Evolutionary conservation across 768 basidiomycete genomes (phyloP), one percentile per base, ranked within the genome.

Genomic region (Daedaleopsis nitida): DNA sequence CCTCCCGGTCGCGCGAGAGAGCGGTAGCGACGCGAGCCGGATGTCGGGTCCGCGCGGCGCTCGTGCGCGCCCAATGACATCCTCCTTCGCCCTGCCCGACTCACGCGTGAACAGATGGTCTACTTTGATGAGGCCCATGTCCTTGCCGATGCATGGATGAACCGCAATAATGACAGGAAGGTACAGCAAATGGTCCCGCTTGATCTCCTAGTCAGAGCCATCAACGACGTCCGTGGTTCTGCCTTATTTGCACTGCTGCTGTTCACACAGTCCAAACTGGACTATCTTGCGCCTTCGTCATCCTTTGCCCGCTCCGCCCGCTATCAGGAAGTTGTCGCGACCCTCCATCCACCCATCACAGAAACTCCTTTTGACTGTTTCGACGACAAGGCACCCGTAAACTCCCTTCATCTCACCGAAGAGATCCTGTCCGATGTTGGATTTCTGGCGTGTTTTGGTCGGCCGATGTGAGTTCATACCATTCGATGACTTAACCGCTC

Each of bases 281-380:
- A 23, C 5, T 16, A 54, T 8, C 38, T 57, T 14, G 49, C 63
- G 21, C 65, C 65, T 43, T 43, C 12, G 14, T 43, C 42, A 5
- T n/a, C 42, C 3, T 14, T 16, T n/a, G 11, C 32, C 12, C 14
- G 12, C n/a, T 39, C 35, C 19, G 44, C 59, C 12, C 43, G 51
- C 32, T 63, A 59, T 32, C 35, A 27, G n/a, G n/a, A n/a, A n/a
- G n/a, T 35, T 37, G 27, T 9, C 13, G 24, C 44, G 13, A 43
- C 62, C 16, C 7, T 7, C 27, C 65, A 58, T n/a, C 35, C 64
- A 19, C 66, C 66, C 9, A 54, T 65, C 47, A 62, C 59, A 11
- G 65, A 66, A 39, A 49, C 47, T 17, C 64, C 65, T 12, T 66
- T 66, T 52, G 65, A 66, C 51, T 65, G 63, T 35, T 65, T 51